Percentiles rank a stretch among this genome's conserved stretches.
Evolutionary conservation across 73 alveolate species (phyloP).

Genomic region (Blepharisma stoltei): DNA sequence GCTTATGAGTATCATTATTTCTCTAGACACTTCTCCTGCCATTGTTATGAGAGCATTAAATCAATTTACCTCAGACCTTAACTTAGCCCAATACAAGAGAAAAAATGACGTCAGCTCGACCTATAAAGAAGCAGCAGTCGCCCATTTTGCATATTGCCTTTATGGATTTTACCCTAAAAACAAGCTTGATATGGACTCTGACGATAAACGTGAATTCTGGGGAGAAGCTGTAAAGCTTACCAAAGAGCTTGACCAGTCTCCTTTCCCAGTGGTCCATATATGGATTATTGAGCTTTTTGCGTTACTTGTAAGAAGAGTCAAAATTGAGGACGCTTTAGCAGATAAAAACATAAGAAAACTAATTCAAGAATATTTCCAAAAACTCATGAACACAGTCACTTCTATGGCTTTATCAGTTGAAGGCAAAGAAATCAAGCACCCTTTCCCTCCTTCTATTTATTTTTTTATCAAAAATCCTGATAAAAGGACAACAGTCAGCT

Average conservation of each 20-base stretch:
- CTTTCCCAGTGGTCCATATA: not conserved
- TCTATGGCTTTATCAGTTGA: not conserved
- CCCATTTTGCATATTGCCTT: too few species aligned
- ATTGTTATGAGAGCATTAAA: too few species aligned
- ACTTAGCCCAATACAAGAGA: too few species aligned
- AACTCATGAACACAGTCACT: not conserved
- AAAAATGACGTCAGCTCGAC: too few species aligned
- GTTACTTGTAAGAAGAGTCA: not conserved
- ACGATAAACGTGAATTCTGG: not conserved
- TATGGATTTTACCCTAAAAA: too few species aligned
- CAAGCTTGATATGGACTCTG: not conserved
- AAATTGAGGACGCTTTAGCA: not conserved
- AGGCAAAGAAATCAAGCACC: not conserved
- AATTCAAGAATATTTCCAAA: not conserved
- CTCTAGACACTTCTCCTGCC: too few species aligned
- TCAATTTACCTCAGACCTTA: too few species aligned
- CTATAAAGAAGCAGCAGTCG: too few species aligned
- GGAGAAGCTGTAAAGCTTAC: not conserved
- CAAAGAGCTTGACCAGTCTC: not conserved
- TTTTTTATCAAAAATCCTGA: not conserved
- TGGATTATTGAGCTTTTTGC: constrained; percentile 1
- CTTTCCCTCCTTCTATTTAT: constrained; percentile 5
- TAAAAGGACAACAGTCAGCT: not conserved
- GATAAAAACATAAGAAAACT: not conserved
- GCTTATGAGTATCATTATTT: too few species aligned